Evolutionary conservation across 108 stramenopile genomes (phyloP), one percentile per base, ranked within the genome.

Genomic region (Discostella pseudostelligera): DNA sequence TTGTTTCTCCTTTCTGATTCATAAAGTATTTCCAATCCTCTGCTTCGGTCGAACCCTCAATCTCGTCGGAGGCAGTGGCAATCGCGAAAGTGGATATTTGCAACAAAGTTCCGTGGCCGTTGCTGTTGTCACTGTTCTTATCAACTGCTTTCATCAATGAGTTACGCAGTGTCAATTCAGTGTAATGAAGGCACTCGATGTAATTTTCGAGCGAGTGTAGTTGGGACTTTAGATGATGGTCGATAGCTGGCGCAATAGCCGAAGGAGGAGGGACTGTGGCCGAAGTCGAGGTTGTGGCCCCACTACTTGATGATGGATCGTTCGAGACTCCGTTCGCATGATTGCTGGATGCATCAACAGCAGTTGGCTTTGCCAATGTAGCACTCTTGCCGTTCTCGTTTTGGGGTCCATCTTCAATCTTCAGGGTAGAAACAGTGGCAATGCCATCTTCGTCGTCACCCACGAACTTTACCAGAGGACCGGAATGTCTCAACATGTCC

Each of bases 41-140:
- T 22, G 78, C 74, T 62, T 84, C 87, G 42, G 83, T 63, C n/a
- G 82, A 69, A 1, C 80, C 82, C 26, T 69, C 60, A 10, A 82
- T 73, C 66, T 93, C 91, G 55, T 93, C 91, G 1, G 87, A 87
- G 10, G 85, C 86, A 22, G 83, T 87, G 4, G 91, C 83, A 19
- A 93, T 78, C 0, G 86, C 72, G 11, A 58, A 74, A 25, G 56
- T 87, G 68, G 68, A 72, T 37, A 78, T 57, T 54, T 66, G 85
- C 61, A 57, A 59, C 45, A 78, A 28, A 0, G 65, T 65, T 25
- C 51, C 51, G 26, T 53, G 21, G 24, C 25, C 28, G 14, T 77
- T 57, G 14, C 64, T 64, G 58, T 57, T 62, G 42, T 65, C 54
- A 35, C 57, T 65, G 11, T 62, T 62, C 26, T 80, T 76, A 28